phyloP scores from a whole-genome alignment of 1,139 yeast species.

The Tardiomyces digboiensis region DNA sequence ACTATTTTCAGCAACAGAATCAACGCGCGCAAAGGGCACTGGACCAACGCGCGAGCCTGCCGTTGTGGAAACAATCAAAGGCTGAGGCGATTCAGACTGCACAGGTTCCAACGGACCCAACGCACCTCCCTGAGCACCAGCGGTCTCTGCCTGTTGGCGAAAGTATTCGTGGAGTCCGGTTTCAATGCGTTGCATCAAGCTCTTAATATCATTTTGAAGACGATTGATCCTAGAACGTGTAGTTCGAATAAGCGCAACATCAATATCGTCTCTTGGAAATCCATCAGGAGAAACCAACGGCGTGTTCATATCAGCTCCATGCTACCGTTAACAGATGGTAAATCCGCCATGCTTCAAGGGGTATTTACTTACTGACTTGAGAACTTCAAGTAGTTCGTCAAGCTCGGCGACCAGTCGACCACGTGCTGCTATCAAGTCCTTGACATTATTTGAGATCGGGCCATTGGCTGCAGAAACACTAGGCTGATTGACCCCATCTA shows the following conservation, averaged over 20 bases:
- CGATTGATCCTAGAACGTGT: constrained; percentile 60
- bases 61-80: constrained; percentile 3
- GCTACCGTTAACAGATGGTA: constrained; percentile 1
- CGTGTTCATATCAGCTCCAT: constrained; percentile 49
- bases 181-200: constrained; percentile 41
- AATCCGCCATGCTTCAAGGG: too few relatives aligned
- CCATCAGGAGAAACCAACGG: constrained; percentile 63
- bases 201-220: constrained; percentile 56
- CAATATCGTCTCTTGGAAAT: constrained; percentile 78
- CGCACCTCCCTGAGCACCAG: background rate
- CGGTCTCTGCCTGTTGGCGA: constrained; percentile 5
- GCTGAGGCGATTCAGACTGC: constrained; percentile 1
- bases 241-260: constrained; percentile 52
- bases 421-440: background rate
- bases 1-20: constrained; percentile 28
- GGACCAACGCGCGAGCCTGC: constrained; percentile 7
- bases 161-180: constrained; percentile 37
- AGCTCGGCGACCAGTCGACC: background rate
- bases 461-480: background rate
- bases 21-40: constrained; percentile 51
- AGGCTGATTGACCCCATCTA: background rate
- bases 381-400: background rate
- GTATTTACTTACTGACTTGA: background rate
- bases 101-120: constrained; percentile 3
- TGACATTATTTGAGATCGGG: background rate